Evolutionary conservation across 164 flowering plant species (phyloP), one percentile per base, ranked within the genome.

Genomic region (Litsea cubeba): DNA sequence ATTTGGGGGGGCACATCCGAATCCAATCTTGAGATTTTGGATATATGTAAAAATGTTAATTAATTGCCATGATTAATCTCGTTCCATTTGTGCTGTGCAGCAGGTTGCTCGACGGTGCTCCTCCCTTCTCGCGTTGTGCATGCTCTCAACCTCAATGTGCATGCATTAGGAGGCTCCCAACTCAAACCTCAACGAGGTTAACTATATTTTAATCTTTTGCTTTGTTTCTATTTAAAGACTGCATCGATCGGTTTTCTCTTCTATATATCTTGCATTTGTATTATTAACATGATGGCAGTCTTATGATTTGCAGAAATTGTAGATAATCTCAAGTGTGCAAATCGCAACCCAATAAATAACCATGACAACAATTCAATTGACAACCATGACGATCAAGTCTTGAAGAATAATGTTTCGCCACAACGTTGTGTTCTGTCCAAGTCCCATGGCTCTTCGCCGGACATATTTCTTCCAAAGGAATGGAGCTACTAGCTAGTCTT

Each of bases 101-200:
- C 86, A 91, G 98, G 87, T 77, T 88, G 87, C 68, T 78, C 92
- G 18, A 85, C 97, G 2, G 95, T 91, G 65, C 87, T 93, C 51
- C 82, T 91, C 12, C 98, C 98, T 30, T 15, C 83, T 30, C 87
- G 95, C 0, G 98, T 93, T 0, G 91, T 93, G 62, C 86, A 88
- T 71, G 95, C 97, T 51, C 90, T 93, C 22, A 91, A 91, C 78
- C 94, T 93, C 77, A 84, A 93, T 51, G 93, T 89, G n/a, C 92
- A 88, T 68, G 84, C 82, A 20, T 64, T 90, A 35, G 89, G 87
- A 35, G 89, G 87, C 68, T 65, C 87, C 35, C 85, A 82, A 58
- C 74, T 83, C 26, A 76, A 87, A 12, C 82, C 87, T 40, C 83
- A 76, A 22, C 64, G 68, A 88, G 88, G 92, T 93, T 72, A 40